A percentile compares a stretch with the other conserved stretches of the same genome.
These are phyloP conservation scores for Myrmaecium sp. DNA, from an alignment of 2,329 filamentous ascomycete species.

Conservation along the genomic window DNA sequence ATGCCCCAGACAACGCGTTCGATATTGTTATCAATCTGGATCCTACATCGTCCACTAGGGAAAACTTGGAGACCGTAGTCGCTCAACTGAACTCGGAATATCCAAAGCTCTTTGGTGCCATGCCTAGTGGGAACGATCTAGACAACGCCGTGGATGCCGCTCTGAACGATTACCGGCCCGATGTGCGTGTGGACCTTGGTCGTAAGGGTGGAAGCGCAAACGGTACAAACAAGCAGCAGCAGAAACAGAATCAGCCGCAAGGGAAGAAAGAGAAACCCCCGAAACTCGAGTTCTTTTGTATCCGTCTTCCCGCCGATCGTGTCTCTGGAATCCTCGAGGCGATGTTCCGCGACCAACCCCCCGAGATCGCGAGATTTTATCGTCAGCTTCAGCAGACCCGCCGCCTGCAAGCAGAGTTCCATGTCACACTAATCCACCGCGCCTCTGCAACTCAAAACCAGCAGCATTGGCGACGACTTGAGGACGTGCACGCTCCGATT, in stretches of 20 bases:
- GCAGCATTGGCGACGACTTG: slow-evolving; percentile 61
- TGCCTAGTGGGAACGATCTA: slow-evolving; percentile 58
- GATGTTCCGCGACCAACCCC: slow-evolving; percentile 43
- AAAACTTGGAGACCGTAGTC: slow-evolving; percentile 71
- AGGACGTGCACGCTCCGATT: slow-evolving; percentile 32
- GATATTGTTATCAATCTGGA: slow-evolving; percentile 76
- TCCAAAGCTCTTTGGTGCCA: slow-evolving; percentile 52
- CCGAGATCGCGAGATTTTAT: slow-evolving; percentile 50
- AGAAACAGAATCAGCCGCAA: slow-evolving; percentile 3
- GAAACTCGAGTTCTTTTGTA: slow-evolving; percentile 47
- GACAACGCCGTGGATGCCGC: slow-evolving; percentile 65
- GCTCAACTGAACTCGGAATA: slow-evolving; percentile 56
- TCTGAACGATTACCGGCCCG: slow-evolving; percentile 59
- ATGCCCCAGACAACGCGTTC: slow-evolving; percentile 63
- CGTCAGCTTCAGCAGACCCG: slow-evolving; percentile 53
- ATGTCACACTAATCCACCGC: slow-evolving; percentile 85
- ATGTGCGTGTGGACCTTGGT: slow-evolving; percentile 59
- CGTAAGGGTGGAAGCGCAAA: slow-evolving; percentile 18
- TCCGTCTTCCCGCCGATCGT: slow-evolving; percentile 35
- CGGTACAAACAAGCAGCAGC: slow-evolving; percentile 25
- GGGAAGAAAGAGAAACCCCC: slow-evolving; percentile 30
- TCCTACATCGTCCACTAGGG: slow-evolving; percentile 55
- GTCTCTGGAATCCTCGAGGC: slow-evolving; percentile 47
- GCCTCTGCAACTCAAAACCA: slow-evolving; percentile 42
- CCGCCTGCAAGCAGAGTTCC: slow-evolving; percentile 72